Conservation (phyloP, 371 early-diverging fungal genomes). For the Rhizopus microsporus region DNA sequence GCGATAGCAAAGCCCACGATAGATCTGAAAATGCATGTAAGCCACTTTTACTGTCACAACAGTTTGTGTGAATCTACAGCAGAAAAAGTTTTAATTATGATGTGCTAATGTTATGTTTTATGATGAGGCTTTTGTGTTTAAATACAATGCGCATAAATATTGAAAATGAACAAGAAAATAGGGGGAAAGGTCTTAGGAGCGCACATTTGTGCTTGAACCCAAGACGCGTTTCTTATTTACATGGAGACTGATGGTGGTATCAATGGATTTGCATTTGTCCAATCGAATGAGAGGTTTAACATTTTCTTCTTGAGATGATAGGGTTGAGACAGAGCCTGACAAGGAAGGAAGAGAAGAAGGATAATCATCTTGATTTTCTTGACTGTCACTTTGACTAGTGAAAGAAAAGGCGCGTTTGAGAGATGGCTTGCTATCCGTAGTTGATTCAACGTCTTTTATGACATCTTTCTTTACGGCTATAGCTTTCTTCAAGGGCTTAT, state of each 20-base stretch:
- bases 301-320: background rate
- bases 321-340: background rate
- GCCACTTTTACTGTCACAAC: no score
- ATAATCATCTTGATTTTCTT: background rate
- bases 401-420: background rate
- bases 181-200: background rate
- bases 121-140: no score
- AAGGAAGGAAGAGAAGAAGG: slow-evolving; percentile 1
- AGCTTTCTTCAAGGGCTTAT: background rate
- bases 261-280: background rate
- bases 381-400: background rate
- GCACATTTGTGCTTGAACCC: background rate
- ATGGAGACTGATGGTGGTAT: background rate
- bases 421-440: background rate
- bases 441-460: background rate
- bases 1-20: no score
- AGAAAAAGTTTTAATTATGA: no score
- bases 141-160: background rate
- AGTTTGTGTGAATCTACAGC: no score
- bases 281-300: background rate
- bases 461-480: background rate
- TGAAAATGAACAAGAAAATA: background rate
- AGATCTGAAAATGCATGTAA: no score
- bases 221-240: background rate
- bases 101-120: no score